Evolutionary conservation across 2,329 filamentous ascomycete species (phyloP).

Genomic region (Xenosphaeropsis pyriputrescens): DNA sequence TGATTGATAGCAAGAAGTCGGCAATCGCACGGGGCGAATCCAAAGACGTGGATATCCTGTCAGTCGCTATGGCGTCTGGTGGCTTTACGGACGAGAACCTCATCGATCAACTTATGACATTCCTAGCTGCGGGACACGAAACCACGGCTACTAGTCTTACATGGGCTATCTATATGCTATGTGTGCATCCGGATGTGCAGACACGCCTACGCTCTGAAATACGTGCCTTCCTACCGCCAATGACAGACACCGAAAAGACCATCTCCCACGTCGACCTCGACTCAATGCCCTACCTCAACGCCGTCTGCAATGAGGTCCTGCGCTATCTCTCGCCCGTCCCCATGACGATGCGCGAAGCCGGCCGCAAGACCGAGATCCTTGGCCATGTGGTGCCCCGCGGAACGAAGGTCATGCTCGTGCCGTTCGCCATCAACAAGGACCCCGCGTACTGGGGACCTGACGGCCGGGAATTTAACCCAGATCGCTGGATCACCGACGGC

Average conservation of each 20-base stretch:
- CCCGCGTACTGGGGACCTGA: constrained; percentile 61
- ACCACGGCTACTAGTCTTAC: constrained; percentile 63
- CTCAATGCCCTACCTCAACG: constrained; percentile 63
- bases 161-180: constrained; percentile 63
- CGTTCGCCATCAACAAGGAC: constrained; percentile 55
- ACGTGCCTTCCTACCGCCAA: constrained; percentile 39
- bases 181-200: constrained; percentile 50
- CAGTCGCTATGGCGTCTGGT: constrained; percentile 63
- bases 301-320: constrained; percentile 64
- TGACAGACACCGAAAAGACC: constrained; percentile 21
- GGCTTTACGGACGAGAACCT: constrained; percentile 66
- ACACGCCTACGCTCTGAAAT: constrained; percentile 53
- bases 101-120: constrained; percentile 84
- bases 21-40: constrained; percentile 32
- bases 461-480: constrained; percentile 62
- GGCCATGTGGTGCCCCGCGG: constrained; percentile 54
- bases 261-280: constrained; percentile 48
- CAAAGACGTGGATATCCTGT: constrained; percentile 59
- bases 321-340: constrained; percentile 61
- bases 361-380: constrained; percentile 47
- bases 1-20: constrained; percentile 58
- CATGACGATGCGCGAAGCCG: constrained; percentile 51
- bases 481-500: constrained; percentile 46
- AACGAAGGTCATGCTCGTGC: constrained; percentile 48
- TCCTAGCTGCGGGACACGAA: constrained; percentile 71